phyloP scores from a whole-genome alignment of 1,284 basidiomycete genomes.

The Xerocomus minutiporus region DNA sequence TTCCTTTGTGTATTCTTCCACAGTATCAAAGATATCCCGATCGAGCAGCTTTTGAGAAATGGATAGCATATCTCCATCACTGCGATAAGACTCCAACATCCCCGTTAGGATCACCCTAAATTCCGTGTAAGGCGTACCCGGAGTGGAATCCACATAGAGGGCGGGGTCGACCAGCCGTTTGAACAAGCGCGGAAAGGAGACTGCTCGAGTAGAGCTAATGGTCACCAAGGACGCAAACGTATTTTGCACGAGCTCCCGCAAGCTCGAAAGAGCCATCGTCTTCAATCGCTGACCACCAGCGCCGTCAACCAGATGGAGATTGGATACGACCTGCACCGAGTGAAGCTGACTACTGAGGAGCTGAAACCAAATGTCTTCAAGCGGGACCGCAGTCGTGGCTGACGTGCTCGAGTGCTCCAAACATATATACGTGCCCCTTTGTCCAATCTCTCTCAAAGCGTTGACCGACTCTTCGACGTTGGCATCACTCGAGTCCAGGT shows the following conservation, averaged over 20 bases:
- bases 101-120: constrained; percentile 87
- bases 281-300: constrained; percentile 23
- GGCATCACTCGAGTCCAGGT: constrained; percentile 20
- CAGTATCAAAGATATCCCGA: constrained; percentile 75
- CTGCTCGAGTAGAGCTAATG: constrained; percentile 72
- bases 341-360: constrained; percentile 79
- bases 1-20: constrained; percentile 53
- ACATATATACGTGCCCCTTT: constrained; percentile 64
- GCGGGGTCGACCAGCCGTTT: constrained; percentile 79
- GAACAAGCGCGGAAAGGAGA: constrained; percentile 91
- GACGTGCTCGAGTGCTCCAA: constrained; percentile 53
- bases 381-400: constrained; percentile 43
- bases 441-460: constrained; percentile 52
- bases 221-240: constrained; percentile 85
- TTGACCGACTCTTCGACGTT: constrained; percentile 35
- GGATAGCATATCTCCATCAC: constrained; percentile 86
- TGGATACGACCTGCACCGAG: constrained; percentile 68
- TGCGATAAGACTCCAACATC: constrained; percentile 92
- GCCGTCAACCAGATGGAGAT: constrained; percentile 17
- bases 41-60: constrained; percentile 84
- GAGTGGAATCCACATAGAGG: constrained; percentile 40
- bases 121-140: constrained; percentile 80
- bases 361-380: constrained; percentile 90
- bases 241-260: constrained; percentile 77
- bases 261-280: constrained; percentile 37